Conservation (phyloP, 78 protist species). For the Chrysochromulina parva region DNA sequence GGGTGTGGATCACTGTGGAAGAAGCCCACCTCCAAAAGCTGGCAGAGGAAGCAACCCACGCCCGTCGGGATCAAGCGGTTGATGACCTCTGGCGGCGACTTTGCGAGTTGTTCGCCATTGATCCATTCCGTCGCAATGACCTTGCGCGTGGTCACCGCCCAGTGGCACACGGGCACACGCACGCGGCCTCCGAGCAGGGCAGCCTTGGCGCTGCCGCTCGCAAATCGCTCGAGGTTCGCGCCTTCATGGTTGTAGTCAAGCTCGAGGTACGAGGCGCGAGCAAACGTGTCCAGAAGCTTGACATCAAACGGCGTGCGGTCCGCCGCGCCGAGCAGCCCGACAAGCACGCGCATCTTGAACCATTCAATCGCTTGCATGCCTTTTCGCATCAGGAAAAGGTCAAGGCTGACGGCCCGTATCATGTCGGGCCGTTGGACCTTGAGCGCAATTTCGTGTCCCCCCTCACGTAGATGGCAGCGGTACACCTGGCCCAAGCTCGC, state of each 20-base stretch:
- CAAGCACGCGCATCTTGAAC: neutral
- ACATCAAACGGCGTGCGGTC: neutral
- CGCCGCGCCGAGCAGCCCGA: neutral
- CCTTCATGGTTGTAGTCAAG: neutral
- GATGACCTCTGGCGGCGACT: neutral
- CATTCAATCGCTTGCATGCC: neutral
- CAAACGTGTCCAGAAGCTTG: neutral
- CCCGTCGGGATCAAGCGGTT: neutral
- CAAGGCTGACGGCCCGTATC: slow-evolving; percentile 6
- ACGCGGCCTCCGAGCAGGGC: neutral
- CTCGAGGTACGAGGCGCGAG: slow-evolving; percentile 5
- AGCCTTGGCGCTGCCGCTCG: too few species aligned
- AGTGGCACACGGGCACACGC: neutral
- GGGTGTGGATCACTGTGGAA: slow-evolving; percentile 12
- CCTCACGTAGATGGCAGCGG: neutral
- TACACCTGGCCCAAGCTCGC: slow-evolving; percentile 3
- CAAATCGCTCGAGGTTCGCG: too few species aligned
- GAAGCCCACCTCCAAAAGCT: neutral
- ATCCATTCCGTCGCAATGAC: slow-evolving; percentile 4
- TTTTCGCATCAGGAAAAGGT: neutral
- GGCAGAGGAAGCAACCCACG: neutral
- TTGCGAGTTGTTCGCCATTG: neutral
- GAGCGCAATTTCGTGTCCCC: neutral
- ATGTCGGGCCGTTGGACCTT: slow-evolving; percentile 14
- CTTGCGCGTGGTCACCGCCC: neutral